phyloP scores from a whole-genome alignment of 2,329 filamentous ascomycete species.

The Amylocarpus encephaloides region DNA sequence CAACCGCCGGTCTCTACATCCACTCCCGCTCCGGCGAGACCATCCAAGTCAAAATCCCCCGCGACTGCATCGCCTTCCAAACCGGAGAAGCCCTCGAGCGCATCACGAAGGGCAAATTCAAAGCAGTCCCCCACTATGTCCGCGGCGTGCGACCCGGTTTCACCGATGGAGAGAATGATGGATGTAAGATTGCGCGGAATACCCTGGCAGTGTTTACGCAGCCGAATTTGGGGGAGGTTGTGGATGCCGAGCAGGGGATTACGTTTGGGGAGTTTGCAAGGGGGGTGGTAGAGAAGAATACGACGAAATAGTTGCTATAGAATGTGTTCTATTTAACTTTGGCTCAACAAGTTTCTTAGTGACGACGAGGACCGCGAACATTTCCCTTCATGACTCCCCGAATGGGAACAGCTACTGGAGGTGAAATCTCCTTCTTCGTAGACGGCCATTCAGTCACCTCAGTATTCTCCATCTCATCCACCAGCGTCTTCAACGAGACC shows the following conservation, averaged over 20 bases:
- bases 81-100: slow-evolving; percentile 87
- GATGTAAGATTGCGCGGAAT: slow-evolving; percentile 63
- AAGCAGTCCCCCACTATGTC: slow-evolving; percentile 94
- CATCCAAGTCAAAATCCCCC: slow-evolving; percentile 87
- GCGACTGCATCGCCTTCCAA: slow-evolving; percentile 90
- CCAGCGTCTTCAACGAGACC: slow-evolving; percentile 16
- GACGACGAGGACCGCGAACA: neutral
- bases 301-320: slow-evolving; percentile 20
- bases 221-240: slow-evolving; percentile 78
- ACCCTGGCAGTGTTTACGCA: slow-evolving; percentile 96
- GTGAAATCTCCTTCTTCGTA: neutral
- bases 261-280: slow-evolving; percentile 71
- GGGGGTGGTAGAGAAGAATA: slow-evolving; percentile 33
- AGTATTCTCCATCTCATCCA: slow-evolving; percentile 27
- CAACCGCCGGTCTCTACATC: slow-evolving; percentile 87
- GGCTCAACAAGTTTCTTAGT: neutral
- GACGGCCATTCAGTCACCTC: slow-evolving; percentile 9
- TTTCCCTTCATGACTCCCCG: neutral
- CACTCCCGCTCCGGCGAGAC: slow-evolving; percentile 74
- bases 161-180: slow-evolving; percentile 33
- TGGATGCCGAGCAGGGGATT: slow-evolving; percentile 60
- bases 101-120: slow-evolving; percentile 87
- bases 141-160: slow-evolving; percentile 59
- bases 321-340: neutral
- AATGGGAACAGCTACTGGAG: neutral